Percentiles rank a stretch among this genome's conserved stretches.
phyloP scores from a whole-genome alignment of 2,329 filamentous ascomycete genomes.

The Epicoccum nigrum region DNA sequence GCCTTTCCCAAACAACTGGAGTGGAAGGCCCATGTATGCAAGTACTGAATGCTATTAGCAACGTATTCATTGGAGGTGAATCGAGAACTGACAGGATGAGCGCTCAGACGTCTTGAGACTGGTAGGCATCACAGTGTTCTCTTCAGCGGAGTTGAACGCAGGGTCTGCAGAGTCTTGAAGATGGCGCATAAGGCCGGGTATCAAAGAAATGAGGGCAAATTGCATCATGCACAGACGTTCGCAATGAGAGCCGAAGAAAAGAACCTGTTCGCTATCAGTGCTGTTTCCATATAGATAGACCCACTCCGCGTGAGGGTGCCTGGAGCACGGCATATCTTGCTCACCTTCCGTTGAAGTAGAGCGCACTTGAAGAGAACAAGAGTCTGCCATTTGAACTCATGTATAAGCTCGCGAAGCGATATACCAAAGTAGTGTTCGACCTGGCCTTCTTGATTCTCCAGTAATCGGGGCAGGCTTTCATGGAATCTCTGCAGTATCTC shows the following conservation, averaged over 20 bases:
- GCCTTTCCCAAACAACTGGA: slow-evolving; percentile 96
- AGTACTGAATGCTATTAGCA: slow-evolving; percentile 62
- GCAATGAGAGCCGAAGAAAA: slow-evolving; percentile 97
- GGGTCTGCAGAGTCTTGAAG: slow-evolving; percentile 96
- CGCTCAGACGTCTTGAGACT: slow-evolving; percentile 91
- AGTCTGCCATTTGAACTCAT: slow-evolving; percentile 94
- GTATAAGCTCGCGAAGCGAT: slow-evolving; percentile 86
- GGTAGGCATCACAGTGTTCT: slow-evolving; percentile 75
- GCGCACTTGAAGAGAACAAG: slow-evolving; percentile 93
- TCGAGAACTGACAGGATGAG: slow-evolving; percentile 64
- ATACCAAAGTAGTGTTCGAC: slow-evolving; percentile 83
- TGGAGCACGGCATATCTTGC: neutral
- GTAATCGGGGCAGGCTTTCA: slow-evolving; percentile 73
- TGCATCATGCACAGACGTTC: slow-evolving; percentile 98
- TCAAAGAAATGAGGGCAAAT: slow-evolving; percentile 92
- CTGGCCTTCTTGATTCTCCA: slow-evolving; percentile 70
- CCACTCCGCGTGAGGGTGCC: neutral
- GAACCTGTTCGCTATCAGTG: slow-evolving; percentile 68
- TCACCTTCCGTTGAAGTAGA: slow-evolving; percentile 90
- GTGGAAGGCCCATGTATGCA: slow-evolving; percentile 89
- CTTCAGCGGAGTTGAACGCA: slow-evolving; percentile 83
- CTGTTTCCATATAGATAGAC: neutral
- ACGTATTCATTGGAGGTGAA: neutral
- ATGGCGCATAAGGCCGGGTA: slow-evolving; percentile 87
- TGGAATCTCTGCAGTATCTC: slow-evolving; percentile 91